These are phyloP conservation scores for Cinnamomum chago DNA, from an alignment of 164 flowering plant genomes.

Conservation along the genomic window DNA sequence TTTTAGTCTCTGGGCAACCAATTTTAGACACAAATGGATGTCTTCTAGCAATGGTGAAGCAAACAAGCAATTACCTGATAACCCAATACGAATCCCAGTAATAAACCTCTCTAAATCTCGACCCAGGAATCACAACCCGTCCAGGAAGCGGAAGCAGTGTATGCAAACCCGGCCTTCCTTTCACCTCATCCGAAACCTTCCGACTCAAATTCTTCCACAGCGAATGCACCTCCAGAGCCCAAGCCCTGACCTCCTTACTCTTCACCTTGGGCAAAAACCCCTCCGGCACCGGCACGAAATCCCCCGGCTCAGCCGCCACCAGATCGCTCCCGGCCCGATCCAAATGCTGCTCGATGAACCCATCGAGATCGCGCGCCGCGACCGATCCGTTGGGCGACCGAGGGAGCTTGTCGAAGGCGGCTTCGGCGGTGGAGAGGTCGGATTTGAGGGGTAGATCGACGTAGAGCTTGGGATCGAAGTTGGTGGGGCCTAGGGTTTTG, in stretches of 20 bases:
- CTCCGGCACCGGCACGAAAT: slow-evolving; percentile 53
- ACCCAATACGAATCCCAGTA: slow-evolving; percentile 99
- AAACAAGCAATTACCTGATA: slow-evolving; percentile 44
- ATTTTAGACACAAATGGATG: too few species aligned
- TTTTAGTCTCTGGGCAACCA: too few species aligned
- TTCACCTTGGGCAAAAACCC: slow-evolving; percentile 69
- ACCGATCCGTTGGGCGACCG: slow-evolving; percentile 38
- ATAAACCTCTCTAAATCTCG: slow-evolving; percentile 83
- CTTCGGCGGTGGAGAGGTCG: slow-evolving; percentile 30
- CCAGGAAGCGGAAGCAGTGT: slow-evolving; percentile 70
- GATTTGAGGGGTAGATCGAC: slow-evolving; percentile 63
- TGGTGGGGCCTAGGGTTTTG: slow-evolving; percentile 32
- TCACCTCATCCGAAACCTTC: slow-evolving; percentile 43
- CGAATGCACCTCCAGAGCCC: slow-evolving; percentile 82
- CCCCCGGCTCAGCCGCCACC: slow-evolving; percentile 46
- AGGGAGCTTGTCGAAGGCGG: slow-evolving; percentile 46
- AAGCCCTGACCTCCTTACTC: slow-evolving; percentile 46
- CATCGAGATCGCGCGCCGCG: slow-evolving; percentile 26
- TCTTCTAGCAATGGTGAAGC: not conserved
- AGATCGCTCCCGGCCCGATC: slow-evolving; percentile 66
- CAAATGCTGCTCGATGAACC: slow-evolving; percentile 43
- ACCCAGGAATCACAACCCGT: slow-evolving; percentile 65
- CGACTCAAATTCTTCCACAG: slow-evolving; percentile 89
- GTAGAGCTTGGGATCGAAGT: slow-evolving; percentile 76
- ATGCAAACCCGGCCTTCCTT: slow-evolving; percentile 44